Evolutionary conservation across 495 filamentous ascomycete genomes (phyloP).

Genomic region (Cudoniella acicularis): DNA sequence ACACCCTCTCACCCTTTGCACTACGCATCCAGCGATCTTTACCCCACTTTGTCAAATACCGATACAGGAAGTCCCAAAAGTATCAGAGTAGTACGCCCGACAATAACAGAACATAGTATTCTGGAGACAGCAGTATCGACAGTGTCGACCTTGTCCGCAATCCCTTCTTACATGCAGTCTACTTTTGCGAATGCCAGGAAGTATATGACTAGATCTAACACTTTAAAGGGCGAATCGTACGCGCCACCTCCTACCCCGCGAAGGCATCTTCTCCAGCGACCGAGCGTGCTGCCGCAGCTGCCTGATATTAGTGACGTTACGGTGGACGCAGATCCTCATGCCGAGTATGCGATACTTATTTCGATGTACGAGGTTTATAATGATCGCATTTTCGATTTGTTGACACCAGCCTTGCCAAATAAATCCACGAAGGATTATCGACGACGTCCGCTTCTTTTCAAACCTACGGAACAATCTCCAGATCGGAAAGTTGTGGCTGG

Average conservation of each 20-base stretch:
- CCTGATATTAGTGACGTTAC: slow-evolving; percentile 72
- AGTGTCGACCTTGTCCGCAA: slow-evolving; percentile 3
- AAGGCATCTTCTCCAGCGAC: slow-evolving; percentile 49
- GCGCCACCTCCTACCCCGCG: slow-evolving; percentile 24
- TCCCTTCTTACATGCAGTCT: slow-evolving; percentile 27
- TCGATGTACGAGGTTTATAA: slow-evolving; percentile 99
- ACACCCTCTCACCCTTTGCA: slow-evolving; percentile 28
- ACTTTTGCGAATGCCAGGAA: slow-evolving; percentile 22
- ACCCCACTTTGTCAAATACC: slow-evolving; percentile 21
- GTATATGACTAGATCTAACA: slow-evolving; percentile 22
- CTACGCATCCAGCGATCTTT: slow-evolving; percentile 24
- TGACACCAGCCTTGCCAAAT: slow-evolving; percentile 53
- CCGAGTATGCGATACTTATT: slow-evolving; percentile 84
- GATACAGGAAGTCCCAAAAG: slow-evolving; percentile 20
- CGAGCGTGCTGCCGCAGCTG: slow-evolving; percentile 61
- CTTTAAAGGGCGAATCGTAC: slow-evolving; percentile 27
- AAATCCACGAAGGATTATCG: slow-evolving; percentile 61
- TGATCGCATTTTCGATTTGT: slow-evolving; percentile 92
- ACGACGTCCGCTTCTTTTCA: slow-evolving; percentile 78
- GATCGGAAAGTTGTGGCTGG: slow-evolving; percentile 91
- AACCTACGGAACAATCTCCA: slow-evolving; percentile 75
- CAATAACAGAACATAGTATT: slow-evolving; percentile 7
- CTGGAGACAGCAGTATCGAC: slow-evolving; percentile 1
- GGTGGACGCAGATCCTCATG: slow-evolving; percentile 61
- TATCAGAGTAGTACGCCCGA: slow-evolving; percentile 18